Evolutionary conservation across 441 rosid species (phyloP).

Genomic region (Cnidoscolus chayamansa): DNA sequence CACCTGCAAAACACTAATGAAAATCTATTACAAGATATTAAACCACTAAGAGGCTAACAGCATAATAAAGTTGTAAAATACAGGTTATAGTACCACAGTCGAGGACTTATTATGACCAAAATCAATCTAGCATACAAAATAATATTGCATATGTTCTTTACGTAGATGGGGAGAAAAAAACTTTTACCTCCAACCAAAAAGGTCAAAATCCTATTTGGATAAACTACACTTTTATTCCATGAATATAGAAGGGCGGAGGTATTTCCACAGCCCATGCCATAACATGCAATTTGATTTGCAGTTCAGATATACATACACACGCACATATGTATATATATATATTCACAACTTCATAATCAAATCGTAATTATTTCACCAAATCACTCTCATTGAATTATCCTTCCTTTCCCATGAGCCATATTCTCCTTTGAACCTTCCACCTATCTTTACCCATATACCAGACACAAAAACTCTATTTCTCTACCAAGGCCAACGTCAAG

Average conservation of each 20-base stretch:
- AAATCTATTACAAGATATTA: background rate
- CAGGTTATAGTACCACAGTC: background rate
- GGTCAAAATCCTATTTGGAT: background rate
- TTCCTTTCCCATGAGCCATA: background rate
- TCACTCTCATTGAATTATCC: too few relatives aligned
- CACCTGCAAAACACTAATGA: background rate
- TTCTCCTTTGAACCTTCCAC: too few relatives aligned
- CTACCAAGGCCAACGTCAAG: background rate
- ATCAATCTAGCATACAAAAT: background rate
- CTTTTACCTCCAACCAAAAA: too few relatives aligned
- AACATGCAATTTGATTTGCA: too few relatives aligned
- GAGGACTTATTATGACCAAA: too few relatives aligned
- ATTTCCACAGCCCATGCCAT: background rate
- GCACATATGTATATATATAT: background rate
- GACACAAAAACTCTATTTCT: too few relatives aligned
- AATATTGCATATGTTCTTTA: background rate
- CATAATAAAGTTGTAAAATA: background rate
- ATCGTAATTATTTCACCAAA: background rate
- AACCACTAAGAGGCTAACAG: background rate
- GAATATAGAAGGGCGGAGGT: background rate
- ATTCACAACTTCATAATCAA: background rate
- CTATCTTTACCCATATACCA: too few relatives aligned
- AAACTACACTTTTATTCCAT: background rate
- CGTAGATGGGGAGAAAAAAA: too few relatives aligned
- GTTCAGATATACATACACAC: too few relatives aligned